Evolutionary conservation across 768 basidiomycete genomes (phyloP).

Genomic region (Mycena belliarum): DNA sequence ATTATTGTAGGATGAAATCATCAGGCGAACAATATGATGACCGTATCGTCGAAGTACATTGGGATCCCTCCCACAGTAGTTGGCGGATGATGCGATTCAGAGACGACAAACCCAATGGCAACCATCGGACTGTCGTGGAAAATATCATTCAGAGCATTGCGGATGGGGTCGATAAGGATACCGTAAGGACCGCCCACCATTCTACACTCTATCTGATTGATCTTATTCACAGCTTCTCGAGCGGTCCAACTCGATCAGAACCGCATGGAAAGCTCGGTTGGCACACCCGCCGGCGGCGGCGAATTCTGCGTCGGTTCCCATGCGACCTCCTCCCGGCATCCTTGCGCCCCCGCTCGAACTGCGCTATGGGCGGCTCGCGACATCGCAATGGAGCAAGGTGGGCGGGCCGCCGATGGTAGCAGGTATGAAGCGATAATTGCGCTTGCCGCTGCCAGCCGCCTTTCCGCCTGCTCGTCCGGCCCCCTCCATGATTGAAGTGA

Average conservation of each 20-base stretch:
- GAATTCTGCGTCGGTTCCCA: conserved; percentile 23
- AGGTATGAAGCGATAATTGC: conserved; percentile 51
- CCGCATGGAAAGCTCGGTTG: conserved; percentile 73
- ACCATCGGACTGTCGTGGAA: conserved; percentile 81
- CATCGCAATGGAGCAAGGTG: conserved; percentile 73
- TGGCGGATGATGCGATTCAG: conserved; percentile 95
- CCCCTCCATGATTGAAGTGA: conserved; percentile 11
- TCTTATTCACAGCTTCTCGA: conserved; percentile 58
- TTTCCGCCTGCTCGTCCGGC: conserved; percentile 7
- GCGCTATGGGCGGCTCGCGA: conserved; percentile 66
- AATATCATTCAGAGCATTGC: conserved; percentile 89
- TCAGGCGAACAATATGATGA: conserved; percentile 90
- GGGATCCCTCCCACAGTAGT: conserved; percentile 64
- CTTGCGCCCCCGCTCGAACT: conserved; percentile 37
- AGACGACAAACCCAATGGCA: conserved; percentile 92
- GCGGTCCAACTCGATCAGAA: conserved; percentile 62
- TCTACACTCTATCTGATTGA: conserved; percentile 13
- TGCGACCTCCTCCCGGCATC: conserved; percentile 25
- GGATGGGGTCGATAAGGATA: conserved; percentile 90
- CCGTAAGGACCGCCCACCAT: conserved; percentile 50
- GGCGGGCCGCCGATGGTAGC: conserved; percentile 60
- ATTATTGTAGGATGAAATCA: conserved; percentile 67
- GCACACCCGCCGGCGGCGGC: conserved; percentile 36
- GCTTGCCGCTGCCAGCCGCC: conserved; percentile 6
- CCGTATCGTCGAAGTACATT: conserved; percentile 90